Evolutionary conservation across 2,329 filamentous ascomycete species (phyloP), one percentile per base, ranked within the genome.

Genomic region (Apiospora pterosperma): DNA sequence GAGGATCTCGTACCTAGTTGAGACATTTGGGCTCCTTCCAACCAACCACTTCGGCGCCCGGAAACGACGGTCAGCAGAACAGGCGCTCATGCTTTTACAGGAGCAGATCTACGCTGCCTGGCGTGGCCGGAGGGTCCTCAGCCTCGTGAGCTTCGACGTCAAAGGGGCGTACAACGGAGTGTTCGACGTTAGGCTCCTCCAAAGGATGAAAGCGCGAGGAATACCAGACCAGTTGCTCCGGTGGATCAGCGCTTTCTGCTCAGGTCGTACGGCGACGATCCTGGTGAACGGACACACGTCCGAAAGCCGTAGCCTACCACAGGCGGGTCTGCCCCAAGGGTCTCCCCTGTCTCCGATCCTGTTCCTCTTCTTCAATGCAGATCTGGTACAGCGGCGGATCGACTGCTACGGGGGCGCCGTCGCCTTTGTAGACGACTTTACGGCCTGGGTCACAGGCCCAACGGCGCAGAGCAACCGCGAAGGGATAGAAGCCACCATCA

Each of bases 91-190:
- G 2, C 65, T 76, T 39, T 41, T 78, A 19, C 60, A 72, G 61
- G 69, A 76, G 65, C n/a, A 70, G 11, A 73, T 77, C 38, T 73
- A 75, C 41, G 64, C 69, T 70, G 65, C 41, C 62, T 64, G 41
- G 59, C 58, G 59, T 28, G 36, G 41, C 19, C 59, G 67, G 61
- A 71, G 72, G 65, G 71, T 75, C 8, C 65, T 78, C 7, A 76
- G 73, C 59, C 68, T 79, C 8, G 68, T 77, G 58, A 76, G 72
- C 63, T 80, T 80, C 61, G 74, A 80, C 67, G 69, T 80, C 2
- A 79, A 80, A 65, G 76, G 76, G 21, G 77, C 75, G 61, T 80
- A 77, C 64, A 80, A 80, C 60, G 70, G 78, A n/a, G 76, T 80
- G 16, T 76, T 67, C 34, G 77, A 77, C 64, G 72, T 77, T 62